Percentiles rank a stretch among this genome's conserved stretches.
Conservation (phyloP, 2,329 filamentous ascomycete genomes). For the Tolypocladium sp. region DNA sequence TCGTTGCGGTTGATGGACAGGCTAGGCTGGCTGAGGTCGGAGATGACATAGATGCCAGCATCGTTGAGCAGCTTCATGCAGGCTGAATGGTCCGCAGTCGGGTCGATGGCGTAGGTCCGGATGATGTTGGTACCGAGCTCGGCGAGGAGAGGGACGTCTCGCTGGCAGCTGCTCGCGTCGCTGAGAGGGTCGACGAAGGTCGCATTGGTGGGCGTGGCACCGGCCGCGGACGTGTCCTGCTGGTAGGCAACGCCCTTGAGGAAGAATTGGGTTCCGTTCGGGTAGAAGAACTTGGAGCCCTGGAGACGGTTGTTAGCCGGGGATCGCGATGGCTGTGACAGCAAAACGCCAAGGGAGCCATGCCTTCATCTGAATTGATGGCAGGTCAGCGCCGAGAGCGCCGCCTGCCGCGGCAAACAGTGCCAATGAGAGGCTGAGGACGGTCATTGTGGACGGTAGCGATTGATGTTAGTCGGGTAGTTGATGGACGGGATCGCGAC, state of each 20-base stretch:
- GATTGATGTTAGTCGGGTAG: neutral
- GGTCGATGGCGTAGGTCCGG: conserved; percentile 90
- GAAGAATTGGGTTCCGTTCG: conserved; percentile 60
- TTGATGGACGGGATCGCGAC: neutral
- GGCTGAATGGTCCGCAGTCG: conserved; percentile 62
- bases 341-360: neutral
- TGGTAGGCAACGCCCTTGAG: conserved; percentile 96
- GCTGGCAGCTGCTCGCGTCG: conserved; percentile 60
- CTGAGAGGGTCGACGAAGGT: conserved; percentile 76
- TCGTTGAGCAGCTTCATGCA: conserved; percentile 80
- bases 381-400: conserved; percentile 32
- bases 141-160: conserved; percentile 75
- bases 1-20: conserved; percentile 77
- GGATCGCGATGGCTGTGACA: neutral
- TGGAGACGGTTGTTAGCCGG: conserved; percentile 16
- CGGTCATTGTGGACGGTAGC: conserved; percentile 18
- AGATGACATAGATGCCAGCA: conserved; percentile 90
- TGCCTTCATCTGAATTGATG: conserved; percentile 64
- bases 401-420: conserved; percentile 31
- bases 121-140: conserved; percentile 84
- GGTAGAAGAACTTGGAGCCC: conserved; percentile 84
- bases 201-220: conserved; percentile 32
- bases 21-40: conserved; percentile 75
- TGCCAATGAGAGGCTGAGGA: conserved; percentile 19
- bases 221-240: conserved; percentile 57